Base-by-base conservation (phyloP, 768 basidiomycete genomes). In the Cystobasidium ongulense region DNA sequence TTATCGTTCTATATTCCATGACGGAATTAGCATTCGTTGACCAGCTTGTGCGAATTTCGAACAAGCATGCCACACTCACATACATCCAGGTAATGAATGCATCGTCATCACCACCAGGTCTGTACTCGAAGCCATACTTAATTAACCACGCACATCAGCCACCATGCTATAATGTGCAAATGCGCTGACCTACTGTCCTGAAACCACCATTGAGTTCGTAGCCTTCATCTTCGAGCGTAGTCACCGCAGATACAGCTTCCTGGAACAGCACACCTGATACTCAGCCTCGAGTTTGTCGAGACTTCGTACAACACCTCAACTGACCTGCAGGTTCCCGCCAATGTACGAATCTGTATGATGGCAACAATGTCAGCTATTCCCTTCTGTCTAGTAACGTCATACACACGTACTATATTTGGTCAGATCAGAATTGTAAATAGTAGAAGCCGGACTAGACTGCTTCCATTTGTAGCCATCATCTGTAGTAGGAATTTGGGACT, bases 41-140 rank as follows among this genome's bases (percentile, higher is more conserved):
- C n/a, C 53, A 11, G 61, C 63, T 27, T 64, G 17, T 31, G 8
- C 27, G 23, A 23, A 15, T 18, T 41, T 13, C 38, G 5, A 17
- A n/a, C 18, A 17, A 5, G 11, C 15, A 8, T 8, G 65, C 13
- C 1, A 35, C 23, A 27, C 68, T 57, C 29, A 71, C 68, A 52
- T 71, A 71, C 25, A 36, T 38, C 92, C 93, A 97, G 1, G 90
- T 89, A 61, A 96, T 86, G 79, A 89, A 92, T 8, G 90, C 89
- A 25, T 87, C 84, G 68, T 86, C 77, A 62, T 81, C 86, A n/a
- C 88, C 87, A 80, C 92, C 76, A 0, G 77, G 74, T 23, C 38
- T 38, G 35, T 86, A 89, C 80, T 96, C 94, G 76, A 86, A 90
- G 0, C 86, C 91, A 78, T 89, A 91, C 11, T 78, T 57, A 13